These are phyloP conservation scores for Aspergillus eucalypticola DNA, from an alignment of 2,329 filamentous ascomycete genomes.

Conservation along the genomic window DNA sequence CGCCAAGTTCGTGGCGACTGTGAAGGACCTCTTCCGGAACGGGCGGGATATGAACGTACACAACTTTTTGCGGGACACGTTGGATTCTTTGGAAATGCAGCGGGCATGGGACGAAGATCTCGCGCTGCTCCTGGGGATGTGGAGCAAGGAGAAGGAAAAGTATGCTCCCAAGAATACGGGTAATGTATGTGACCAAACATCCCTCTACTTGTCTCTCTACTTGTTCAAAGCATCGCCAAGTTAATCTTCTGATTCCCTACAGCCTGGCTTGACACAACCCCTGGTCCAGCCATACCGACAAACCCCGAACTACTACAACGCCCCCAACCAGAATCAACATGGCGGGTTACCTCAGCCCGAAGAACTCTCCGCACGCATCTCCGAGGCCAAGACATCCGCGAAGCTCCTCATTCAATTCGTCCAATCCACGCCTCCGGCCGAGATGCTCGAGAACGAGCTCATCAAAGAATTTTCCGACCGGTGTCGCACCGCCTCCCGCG, in stretches of 20 bases:
- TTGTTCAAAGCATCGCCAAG: background rate
- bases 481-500: constrained; percentile 76
- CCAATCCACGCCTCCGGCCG: constrained; percentile 75
- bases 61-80: constrained; percentile 82
- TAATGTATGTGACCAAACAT: constrained; percentile 32
- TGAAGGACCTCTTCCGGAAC: constrained; percentile 72
- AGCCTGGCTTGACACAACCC: constrained; percentile 10
- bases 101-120: constrained; percentile 75
- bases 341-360: constrained; percentile 61
- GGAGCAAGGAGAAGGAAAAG: constrained; percentile 80
- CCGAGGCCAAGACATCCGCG: constrained; percentile 87
- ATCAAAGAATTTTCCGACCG: constrained; percentile 89
- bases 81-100: constrained; percentile 73
- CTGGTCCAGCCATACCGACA: constrained; percentile 30
- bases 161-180: constrained; percentile 43
- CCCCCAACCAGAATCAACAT: constrained; percentile 52
- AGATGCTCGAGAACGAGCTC: constrained; percentile 80
- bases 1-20: constrained; percentile 73
- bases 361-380: constrained; percentile 79
- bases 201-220: background rate
- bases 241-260: constrained; percentile 4
- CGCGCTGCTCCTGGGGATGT: constrained; percentile 74
- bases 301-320: constrained; percentile 21
- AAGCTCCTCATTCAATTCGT: constrained; percentile 91
- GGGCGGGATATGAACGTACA: constrained; percentile 74